Evolutionary conservation across 345 rosid genomes (phyloP).

Genomic region (Noccaea caerulescens): DNA sequence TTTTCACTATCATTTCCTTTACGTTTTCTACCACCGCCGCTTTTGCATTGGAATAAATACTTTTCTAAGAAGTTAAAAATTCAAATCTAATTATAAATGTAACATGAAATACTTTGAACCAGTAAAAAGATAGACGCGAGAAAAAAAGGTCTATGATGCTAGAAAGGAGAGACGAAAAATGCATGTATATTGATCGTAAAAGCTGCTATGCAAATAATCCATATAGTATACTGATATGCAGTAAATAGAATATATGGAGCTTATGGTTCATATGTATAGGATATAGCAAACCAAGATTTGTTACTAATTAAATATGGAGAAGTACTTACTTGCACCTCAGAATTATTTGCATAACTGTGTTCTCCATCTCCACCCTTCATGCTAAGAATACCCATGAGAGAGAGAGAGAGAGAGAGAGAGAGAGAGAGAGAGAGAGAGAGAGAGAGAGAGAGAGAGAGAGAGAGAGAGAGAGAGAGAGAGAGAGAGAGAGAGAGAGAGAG

Average conservation of each 20-base stretch:
- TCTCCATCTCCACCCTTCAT: slow-evolving; percentile 21
- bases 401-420: no score
- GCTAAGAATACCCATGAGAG: slow-evolving; percentile 1
- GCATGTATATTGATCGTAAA: no score
- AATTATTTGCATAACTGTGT: slow-evolving; percentile 23
- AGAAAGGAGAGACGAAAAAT: background rate
- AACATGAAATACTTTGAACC: background rate
- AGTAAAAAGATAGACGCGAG: no score
- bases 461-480: no score
- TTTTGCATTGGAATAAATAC: background rate
- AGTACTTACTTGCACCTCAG: background rate
- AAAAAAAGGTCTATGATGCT: background rate
- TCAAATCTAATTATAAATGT: background rate
- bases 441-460: no score
- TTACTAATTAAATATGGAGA: background rate
- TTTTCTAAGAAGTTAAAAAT: background rate
- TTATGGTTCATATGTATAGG: background rate
- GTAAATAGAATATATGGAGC: no score
- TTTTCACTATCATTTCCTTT: background rate
- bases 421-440: no score
- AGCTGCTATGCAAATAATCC: background rate
- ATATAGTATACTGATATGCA: background rate
- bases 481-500: no score
- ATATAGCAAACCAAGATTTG: background rate
- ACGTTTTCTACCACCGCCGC: background rate